Evolutionary conservation across 2,329 filamentous ascomycete species (phyloP).

Genomic region (Colletotrichum karsti): DNA sequence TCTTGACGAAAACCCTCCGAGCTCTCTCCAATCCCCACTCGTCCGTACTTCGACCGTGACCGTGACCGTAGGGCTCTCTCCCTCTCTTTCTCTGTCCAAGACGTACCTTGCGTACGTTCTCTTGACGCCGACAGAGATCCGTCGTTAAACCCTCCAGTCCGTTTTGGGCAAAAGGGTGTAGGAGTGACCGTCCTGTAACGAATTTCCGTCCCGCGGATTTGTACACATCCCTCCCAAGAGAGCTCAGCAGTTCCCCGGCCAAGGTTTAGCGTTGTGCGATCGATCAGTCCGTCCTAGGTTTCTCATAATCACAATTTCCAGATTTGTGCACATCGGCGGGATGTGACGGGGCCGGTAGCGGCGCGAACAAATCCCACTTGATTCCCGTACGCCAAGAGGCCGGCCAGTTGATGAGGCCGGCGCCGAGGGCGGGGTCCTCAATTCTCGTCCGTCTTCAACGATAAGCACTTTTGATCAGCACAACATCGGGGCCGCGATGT

Average conservation of each 20-base stretch:
- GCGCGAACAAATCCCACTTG: not conserved
- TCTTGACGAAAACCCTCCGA: conserved; percentile 6
- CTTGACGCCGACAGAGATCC: not conserved
- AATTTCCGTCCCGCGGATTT: not conserved
- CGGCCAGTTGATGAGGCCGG: conserved; percentile 17
- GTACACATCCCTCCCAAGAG: not conserved
- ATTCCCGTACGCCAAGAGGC: conserved; percentile 1
- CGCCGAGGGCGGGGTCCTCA: conserved; percentile 16
- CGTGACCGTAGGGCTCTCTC: not conserved
- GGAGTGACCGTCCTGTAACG: not conserved
- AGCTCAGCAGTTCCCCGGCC: not conserved
- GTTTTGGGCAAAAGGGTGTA: conserved; percentile 1
- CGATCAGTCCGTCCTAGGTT: not conserved
- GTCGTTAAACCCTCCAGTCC: not conserved
- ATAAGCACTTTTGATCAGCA: not conserved
- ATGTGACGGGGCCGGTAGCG: conserved; percentile 7
- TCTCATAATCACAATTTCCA: not conserved
- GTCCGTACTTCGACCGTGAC: not conserved
- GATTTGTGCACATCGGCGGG: conserved; percentile 10
- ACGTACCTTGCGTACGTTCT: not conserved
- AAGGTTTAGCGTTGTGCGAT: not conserved
- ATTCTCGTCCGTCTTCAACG: not conserved
- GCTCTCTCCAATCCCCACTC: conserved; percentile 9
- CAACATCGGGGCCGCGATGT: not conserved
- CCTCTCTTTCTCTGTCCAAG: not conserved